phyloP scores from a whole-genome alignment of 345 rosid genomes.

The Eucalyptus regnans region DNA sequence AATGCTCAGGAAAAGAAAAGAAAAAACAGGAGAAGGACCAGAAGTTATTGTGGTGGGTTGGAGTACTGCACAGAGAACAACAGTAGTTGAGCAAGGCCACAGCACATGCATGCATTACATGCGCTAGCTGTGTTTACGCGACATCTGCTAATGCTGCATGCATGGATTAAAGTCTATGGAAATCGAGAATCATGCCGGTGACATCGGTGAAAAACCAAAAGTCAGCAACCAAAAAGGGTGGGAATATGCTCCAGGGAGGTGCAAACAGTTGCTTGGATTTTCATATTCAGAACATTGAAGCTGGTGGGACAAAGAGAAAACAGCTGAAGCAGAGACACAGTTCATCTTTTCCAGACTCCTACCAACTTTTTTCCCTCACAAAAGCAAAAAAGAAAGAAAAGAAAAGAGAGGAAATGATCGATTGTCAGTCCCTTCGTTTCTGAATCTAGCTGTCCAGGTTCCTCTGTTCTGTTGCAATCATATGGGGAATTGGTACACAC shows the following conservation, averaged over 20 bases:
- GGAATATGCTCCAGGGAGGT: not conserved
- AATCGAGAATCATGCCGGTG: not conserved
- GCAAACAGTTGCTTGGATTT: not conserved
- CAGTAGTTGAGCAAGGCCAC: not conserved
- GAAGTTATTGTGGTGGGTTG: not conserved
- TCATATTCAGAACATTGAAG: not conserved
- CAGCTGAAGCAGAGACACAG: not conserved
- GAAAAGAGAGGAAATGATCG: not conserved
- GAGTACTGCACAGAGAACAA: not conserved
- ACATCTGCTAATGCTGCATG: not conserved
- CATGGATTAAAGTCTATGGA: not conserved
- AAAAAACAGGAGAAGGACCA: not conserved
- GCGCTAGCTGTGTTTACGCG: not conserved
- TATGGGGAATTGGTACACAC: not conserved
- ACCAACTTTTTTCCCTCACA: not conserved
- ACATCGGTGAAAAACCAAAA: not conserved
- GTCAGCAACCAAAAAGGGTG: not conserved
- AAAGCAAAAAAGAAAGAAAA: not conserved
- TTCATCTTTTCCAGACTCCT: not conserved
- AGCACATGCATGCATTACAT: not conserved
- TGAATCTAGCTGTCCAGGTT: constrained; percentile 3
- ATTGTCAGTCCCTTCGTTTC: not conserved
- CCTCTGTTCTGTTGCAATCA: not conserved
- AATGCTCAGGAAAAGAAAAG: not conserved
- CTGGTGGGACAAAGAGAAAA: not conserved